Percentiles rank a stretch among this genome's conserved stretches.
phyloP scores from a whole-genome alignment of 2,329 filamentous ascomycete species.

The Tympanopsis confertula region DNA sequence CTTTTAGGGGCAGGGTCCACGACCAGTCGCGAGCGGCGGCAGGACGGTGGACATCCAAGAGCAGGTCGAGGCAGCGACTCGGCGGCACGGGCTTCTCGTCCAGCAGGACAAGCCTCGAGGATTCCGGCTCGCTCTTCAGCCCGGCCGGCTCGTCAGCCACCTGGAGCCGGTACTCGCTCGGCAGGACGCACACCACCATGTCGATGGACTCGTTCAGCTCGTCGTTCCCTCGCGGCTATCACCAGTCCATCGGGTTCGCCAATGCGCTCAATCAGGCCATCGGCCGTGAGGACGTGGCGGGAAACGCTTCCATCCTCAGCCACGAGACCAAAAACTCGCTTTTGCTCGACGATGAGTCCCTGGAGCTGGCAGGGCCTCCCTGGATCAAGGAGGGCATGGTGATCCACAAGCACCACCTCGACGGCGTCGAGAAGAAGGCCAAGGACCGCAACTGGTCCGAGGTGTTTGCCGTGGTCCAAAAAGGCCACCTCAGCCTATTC shows the following conservation, averaged over 20 bases:
- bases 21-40: slow-evolving; percentile 42
- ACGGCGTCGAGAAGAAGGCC: slow-evolving; percentile 78
- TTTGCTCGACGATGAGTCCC: slow-evolving; percentile 79
- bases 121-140: slow-evolving; percentile 81
- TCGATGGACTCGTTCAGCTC: slow-evolving; percentile 85
- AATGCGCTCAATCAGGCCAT: slow-evolving; percentile 95
- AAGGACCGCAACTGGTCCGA: slow-evolving; percentile 92
- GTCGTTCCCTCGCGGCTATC: slow-evolving; percentile 64
- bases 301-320: slow-evolving; percentile 42
- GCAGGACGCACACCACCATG: slow-evolving; percentile 81
- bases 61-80: slow-evolving; percentile 69
- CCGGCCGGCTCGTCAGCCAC: slow-evolving; percentile 76
- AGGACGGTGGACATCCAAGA: slow-evolving; percentile 74
- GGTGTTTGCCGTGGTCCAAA: slow-evolving; percentile 91
- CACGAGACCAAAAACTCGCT: slow-evolving; percentile 48
- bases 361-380: slow-evolving; percentile 85
- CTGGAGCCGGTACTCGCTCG: slow-evolving; percentile 88
- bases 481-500: slow-evolving; percentile 86
- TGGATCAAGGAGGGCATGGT: slow-evolving; percentile 97
- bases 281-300: slow-evolving; percentile 71
- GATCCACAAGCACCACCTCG: slow-evolving; percentile 91
- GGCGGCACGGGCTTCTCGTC: slow-evolving; percentile 74
- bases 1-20: slow-evolving; percentile 56
- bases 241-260: slow-evolving; percentile 93
- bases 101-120: slow-evolving; percentile 87